Base-by-base conservation (phyloP, 2,329 filamentous ascomycete species). In the Botrytis tulipae region DNA sequence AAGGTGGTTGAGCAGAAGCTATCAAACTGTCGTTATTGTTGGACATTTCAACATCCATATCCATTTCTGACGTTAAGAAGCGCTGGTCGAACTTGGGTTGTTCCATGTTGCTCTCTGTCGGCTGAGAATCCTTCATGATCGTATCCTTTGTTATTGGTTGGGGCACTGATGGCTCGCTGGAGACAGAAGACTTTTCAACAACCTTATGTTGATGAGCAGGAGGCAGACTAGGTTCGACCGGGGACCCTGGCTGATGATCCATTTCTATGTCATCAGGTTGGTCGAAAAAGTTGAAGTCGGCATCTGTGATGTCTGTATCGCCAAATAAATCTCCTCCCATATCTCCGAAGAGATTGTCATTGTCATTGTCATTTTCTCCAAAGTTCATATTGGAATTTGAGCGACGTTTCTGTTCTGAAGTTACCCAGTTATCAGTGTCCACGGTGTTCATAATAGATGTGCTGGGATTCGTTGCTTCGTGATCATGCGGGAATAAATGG, bases 221-320 rank as follows among this genome's bases (percentile, higher is more conserved):
- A 35, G 44, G 32, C 25, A 48, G 25, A 29, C 16, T 37, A 72
- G 54, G 32, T 25, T 51, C 44, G 29, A 57, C 29, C 10, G 71
- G 51, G 10, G 71, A 72, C 2, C 29, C 40, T 42, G 71, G 42
- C 35, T 40, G 48, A 22, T 22, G 70, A 59, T 78, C 76, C 66
- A 77, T 72, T n/a, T 77, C 72, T 44, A 79, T 62, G 63, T 68
- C 79, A 74, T 82, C 83, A 74, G 85, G 85, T 75, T 92, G 90
- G 78, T 95, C 92, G 77, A 95, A 95, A 81, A 95, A 95, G 80
- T 88, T 93, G 80, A 95, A 95, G 79, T 96, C 93, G 9, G 90
- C 92, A 77, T 96, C 93, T 1, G 91, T 94, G n/a, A 95, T 86
- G 76, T 90, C 84, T 48, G 72, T 60, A 25, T 83, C 88, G n/a